Base-by-base conservation (phyloP, 805 yeast genomes). In the Sugiyamaella qingdaonensis region DNA sequence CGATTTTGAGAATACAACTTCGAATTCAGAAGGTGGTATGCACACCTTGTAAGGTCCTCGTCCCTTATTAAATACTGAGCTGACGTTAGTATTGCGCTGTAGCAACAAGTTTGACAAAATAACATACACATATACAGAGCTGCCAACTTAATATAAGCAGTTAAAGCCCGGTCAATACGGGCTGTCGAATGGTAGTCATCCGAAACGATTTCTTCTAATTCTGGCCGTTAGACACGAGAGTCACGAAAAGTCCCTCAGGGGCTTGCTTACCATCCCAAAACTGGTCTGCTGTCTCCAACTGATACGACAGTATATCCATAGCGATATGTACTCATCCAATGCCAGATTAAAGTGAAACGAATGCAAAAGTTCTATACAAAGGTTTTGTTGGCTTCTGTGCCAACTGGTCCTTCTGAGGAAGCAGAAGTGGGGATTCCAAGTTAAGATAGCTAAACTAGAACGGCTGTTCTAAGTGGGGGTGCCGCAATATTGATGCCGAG, bases 1-100 rank as follows among this genome's bases (percentile, higher is more conserved):
- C 82, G 45, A 74, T 83, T 51, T 76, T 77, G 64, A 79, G 77
- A 11, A 77, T 82, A 31, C 73, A 85, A 78, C 59, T 72, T 42
- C 76, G 86, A 33, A 73, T 80, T 58, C 54, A 68, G 14, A 62
- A 68, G 32, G 56, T 77, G 21, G 78, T 80, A 10, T 78, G 82
- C 16, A 68, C 82, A 60, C 56, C 62, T 31, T 62, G 68, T 48
- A 68, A 76, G 34, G 57, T 78, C 50, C 52, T 80, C 55, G 58
- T 73, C 69, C 29, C 46, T 44, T 13, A 45, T 34, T 21, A 67
- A 54, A 52, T 58, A 66, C 18, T 57, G 39, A 14, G 52, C 57
- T 19, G 2, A 13, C 24, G 52, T 32, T 60, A 60, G 56, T 14
- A n/a, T 11, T 24, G 54, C 19, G n/a, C 13, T 21, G 50, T 54